phyloP scores from a whole-genome alignment of 371 early-diverging fungal genomes.

The Zopfochytrium polystomum region DNA sequence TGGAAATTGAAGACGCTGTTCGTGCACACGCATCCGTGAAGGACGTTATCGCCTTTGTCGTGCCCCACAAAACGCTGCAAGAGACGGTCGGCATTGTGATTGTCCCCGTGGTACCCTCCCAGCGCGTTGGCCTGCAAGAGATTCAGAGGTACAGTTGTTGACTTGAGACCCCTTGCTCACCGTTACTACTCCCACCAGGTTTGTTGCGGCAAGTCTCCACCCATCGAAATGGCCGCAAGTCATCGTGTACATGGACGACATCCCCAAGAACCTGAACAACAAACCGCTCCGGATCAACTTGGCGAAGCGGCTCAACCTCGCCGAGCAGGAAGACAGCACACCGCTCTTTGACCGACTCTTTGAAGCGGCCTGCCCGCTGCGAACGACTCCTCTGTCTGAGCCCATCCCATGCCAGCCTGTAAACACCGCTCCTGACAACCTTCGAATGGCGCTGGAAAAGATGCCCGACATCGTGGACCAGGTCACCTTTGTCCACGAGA shows the following conservation, averaged over 20 bases:
- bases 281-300: too few species aligned
- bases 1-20: too few species aligned
- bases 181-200: conserved; percentile 13
- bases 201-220: conserved; percentile 17
- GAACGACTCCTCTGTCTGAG: conserved; percentile 15
- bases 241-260: conserved; percentile 34
- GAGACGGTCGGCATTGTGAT: too few species aligned
- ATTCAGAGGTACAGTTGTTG: conserved; percentile 5
- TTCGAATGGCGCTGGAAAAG: background rate
- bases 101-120: background rate
- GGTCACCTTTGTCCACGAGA: too few species aligned
- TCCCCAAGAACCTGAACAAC: too few species aligned
- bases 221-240: conserved; percentile 35
- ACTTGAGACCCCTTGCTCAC: conserved; percentile 1
- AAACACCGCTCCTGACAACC: background rate
- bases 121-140: background rate
- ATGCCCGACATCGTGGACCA: background rate
- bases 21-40: too few species aligned
- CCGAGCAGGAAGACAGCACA: too few species aligned
- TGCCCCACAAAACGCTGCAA: conserved; percentile 54
- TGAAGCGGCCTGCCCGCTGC: conserved; percentile 28
- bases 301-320: too few species aligned
- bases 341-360: conserved; percentile 16
- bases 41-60: conserved; percentile 77
- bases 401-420: too few species aligned